A percentile compares a stretch with the other conserved stretches of the same genome.
Evolutionary conservation across 1,284 basidiomycete genomes (phyloP).

Genomic region (Tylopilus sp.): DNA sequence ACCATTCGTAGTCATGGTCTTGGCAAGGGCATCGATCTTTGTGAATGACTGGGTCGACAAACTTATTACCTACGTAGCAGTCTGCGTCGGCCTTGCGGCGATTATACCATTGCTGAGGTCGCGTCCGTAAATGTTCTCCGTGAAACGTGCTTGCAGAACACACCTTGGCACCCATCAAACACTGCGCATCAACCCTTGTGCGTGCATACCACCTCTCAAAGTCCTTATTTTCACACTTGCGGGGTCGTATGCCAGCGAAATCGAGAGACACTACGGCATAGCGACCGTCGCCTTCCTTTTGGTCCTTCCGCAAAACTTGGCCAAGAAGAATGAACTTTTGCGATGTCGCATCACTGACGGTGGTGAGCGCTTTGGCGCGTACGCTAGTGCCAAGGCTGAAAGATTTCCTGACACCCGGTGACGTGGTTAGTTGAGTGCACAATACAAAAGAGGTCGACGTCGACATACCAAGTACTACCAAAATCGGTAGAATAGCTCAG

Average conservation of each 20-base stretch:
- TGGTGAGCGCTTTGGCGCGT: conserved; percentile 74
- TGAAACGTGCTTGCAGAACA: conserved; percentile 16
- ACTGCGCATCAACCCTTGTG: conserved; percentile 60
- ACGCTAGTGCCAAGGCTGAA: conserved; percentile 71
- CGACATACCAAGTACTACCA: conserved; percentile 75
- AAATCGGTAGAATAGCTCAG: conserved; percentile 85
- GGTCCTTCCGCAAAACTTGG: conserved; percentile 65
- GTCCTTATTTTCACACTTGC: conserved; percentile 72
- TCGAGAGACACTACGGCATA: conserved; percentile 82
- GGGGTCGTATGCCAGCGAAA: conserved; percentile 68
- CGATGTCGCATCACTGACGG: conserved; percentile 88
- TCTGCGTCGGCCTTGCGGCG: conserved; percentile 81
- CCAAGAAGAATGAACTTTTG: conserved; percentile 90
- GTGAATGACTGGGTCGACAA: conserved; percentile 76
- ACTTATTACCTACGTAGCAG: conserved; percentile 94
- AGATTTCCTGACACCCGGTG: conserved; percentile 69
- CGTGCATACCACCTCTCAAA: conserved; percentile 90
- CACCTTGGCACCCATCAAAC: conserved; percentile 94
- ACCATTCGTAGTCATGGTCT: conserved; percentile 94
- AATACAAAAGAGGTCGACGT: neutral
- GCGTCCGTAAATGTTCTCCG: neutral
- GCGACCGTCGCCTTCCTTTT: conserved; percentile 51
- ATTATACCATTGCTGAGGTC: conserved; percentile 86
- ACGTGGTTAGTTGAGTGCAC: conserved; percentile 4
- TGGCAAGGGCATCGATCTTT: conserved; percentile 84